Percentiles rank a stretch among this genome's conserved stretches.
Evolutionary conservation across 352 stramenopile genomes (phyloP).

Genomic region (Pythium guiyangense): DNA sequence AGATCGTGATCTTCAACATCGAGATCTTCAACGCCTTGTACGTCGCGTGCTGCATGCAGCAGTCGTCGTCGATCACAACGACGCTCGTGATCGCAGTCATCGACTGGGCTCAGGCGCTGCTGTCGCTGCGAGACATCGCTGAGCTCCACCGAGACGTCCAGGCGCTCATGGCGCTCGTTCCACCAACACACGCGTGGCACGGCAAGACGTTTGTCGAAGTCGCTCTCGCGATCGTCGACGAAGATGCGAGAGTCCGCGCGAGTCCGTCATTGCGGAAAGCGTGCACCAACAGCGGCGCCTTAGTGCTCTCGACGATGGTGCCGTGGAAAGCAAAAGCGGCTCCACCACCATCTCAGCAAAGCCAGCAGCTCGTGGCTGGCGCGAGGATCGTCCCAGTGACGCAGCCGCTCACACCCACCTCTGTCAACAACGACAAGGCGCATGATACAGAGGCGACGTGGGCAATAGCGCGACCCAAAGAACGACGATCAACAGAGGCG

Average conservation of each 20-base stretch:
- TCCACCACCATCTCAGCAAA: too few relatives aligned
- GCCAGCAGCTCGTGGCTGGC: not conserved
- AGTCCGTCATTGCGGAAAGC: too few relatives aligned
- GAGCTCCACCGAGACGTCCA: not conserved
- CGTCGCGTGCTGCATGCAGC: too few relatives aligned
- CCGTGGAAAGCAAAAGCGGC: too few relatives aligned
- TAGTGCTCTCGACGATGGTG: not conserved
- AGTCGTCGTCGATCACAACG: slow-evolving; percentile 13
- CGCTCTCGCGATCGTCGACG: slow-evolving; percentile 6
- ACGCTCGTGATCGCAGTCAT: slow-evolving; percentile 10
- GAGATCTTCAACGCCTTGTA: too few relatives aligned
- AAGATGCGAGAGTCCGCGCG: too few relatives aligned
- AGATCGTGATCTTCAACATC: slow-evolving; percentile 23
- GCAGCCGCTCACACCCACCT: too few relatives aligned
- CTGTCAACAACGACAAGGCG: too few relatives aligned
- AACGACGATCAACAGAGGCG: too few relatives aligned
- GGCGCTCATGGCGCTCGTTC: not conserved
- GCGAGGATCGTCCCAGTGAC: too few relatives aligned
- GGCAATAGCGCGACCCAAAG: too few relatives aligned
- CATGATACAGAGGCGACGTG: too few relatives aligned
- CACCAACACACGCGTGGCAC: not conserved
- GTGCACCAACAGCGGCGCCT: not conserved
- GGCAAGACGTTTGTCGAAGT: slow-evolving; percentile 3
- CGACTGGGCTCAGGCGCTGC: slow-evolving; percentile 2
- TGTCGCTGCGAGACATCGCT: slow-evolving; percentile 3